phyloP scores from a whole-genome alignment of 345 rosid species.

The Xanthoceras sorbifolium region DNA sequence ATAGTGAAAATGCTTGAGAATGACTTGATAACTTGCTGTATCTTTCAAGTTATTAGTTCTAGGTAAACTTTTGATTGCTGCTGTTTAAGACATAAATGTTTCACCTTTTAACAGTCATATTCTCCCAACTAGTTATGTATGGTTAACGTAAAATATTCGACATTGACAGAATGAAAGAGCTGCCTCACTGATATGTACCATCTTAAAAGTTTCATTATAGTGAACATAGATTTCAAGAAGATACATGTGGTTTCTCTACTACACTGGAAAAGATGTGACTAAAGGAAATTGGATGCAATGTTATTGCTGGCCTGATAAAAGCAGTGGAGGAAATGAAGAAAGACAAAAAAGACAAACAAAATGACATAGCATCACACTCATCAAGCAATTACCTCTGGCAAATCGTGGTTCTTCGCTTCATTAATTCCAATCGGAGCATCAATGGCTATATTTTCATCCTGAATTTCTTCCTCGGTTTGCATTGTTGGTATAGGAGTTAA shows the following conservation, averaged over 20 bases:
- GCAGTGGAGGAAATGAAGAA: not conserved
- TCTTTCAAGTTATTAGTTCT: not conserved
- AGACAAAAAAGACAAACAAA: not conserved
- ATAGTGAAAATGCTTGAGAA: not conserved
- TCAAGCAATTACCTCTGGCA: conserved; percentile 61
- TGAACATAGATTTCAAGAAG: conserved; percentile 18
- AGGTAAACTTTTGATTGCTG: conserved; percentile 1
- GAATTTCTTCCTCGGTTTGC: conserved; percentile 27
- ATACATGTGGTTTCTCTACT: conserved; percentile 20
- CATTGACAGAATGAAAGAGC: conserved; percentile 9
- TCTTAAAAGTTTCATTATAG: not conserved
- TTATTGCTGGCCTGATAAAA: conserved; percentile 17
- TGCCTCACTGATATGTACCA: not conserved
- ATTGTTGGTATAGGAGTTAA: conserved; percentile 34
- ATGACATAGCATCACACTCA: conserved; percentile 27
- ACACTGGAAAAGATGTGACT: conserved; percentile 9
- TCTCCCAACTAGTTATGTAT: not conserved
- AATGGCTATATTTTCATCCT: conserved; percentile 23
- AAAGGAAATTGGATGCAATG: conserved; percentile 2
- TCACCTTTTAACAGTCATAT: not conserved
- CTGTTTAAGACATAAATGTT: no score
- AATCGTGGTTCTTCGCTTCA: conserved; percentile 31
- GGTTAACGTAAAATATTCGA: conserved; percentile 5
- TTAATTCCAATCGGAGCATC: conserved; percentile 34
- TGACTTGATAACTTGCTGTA: not conserved